Percentiles rank a stretch among this genome's conserved stretches.
These are phyloP conservation scores for Pisolithus marmoratus DNA, from an alignment of 768 basidiomycete genomes.

Conservation along the genomic window DNA sequence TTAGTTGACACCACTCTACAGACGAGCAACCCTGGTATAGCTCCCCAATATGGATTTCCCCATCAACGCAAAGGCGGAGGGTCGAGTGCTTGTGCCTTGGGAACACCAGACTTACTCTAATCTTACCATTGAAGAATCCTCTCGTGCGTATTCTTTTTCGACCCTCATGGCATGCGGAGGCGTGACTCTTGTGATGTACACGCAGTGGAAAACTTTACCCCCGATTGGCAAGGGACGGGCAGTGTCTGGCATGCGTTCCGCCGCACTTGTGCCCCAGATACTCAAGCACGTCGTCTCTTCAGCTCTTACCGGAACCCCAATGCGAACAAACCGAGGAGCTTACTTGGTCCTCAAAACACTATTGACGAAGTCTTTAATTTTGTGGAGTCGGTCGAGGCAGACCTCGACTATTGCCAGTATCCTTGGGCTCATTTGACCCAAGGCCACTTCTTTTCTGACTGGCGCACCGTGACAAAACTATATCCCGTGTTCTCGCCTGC, in stretches of 20 bases:
- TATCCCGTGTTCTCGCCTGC: conserved; percentile 95
- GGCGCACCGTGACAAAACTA: conserved; percentile 81
- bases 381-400: conserved; percentile 50
- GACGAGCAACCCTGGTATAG: conserved; percentile 28
- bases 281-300: conserved; percentile 78
- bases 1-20: neutral
- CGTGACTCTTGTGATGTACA: conserved; percentile 41
- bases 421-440: conserved; percentile 85
- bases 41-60: conserved; percentile 94
- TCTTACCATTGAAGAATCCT: conserved; percentile 40
- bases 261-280: conserved; percentile 78
- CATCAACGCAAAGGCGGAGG: conserved; percentile 90
- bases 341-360: conserved; percentile 19
- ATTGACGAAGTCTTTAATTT: conserved; percentile 62
- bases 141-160: conserved; percentile 19
- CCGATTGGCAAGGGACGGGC: conserved; percentile 83
- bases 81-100: conserved; percentile 91
- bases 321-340: conserved; percentile 20
- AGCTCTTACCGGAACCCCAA: conserved; percentile 60
- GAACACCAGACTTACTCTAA: conserved; percentile 75
- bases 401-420: conserved; percentile 70
- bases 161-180: neutral
- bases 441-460: conserved; percentile 97
- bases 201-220: conserved; percentile 57
- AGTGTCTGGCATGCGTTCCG: conserved; percentile 94